Percentiles rank a stretch among this genome's conserved stretches.
Evolutionary conservation across 2,329 filamentous ascomycete species (phyloP).

Genomic region (Sclerotinia subarctica): DNA sequence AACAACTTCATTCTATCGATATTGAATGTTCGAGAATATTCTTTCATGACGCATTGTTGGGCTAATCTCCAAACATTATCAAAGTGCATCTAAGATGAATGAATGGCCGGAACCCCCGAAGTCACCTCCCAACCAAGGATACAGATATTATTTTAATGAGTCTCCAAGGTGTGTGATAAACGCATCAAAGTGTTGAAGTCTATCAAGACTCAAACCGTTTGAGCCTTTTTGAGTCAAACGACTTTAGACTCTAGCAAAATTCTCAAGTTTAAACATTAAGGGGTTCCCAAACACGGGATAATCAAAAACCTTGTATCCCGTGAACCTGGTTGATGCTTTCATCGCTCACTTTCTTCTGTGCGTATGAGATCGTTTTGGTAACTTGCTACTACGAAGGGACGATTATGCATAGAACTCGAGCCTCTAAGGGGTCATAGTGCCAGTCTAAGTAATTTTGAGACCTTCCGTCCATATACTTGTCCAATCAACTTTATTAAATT

Average conservation of each 20-base stretch:
- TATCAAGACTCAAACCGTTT: neutral
- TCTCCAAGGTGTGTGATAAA: neutral
- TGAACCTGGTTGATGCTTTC: conserved; percentile 8
- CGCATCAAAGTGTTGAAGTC: neutral
- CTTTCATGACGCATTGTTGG: neutral
- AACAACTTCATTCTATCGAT: neutral
- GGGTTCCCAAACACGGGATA: conserved; percentile 3
- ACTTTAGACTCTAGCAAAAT: neutral
- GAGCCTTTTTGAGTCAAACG: too few species aligned
- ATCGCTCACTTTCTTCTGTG: conserved; percentile 9
- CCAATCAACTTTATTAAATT: too few species aligned
- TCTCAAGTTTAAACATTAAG: neutral
- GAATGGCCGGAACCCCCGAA: neutral
- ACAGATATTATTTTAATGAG: neutral
- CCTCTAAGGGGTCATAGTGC: neutral
- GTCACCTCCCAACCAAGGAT: neutral
- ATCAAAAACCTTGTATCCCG: conserved; percentile 4
- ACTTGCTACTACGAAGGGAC: neutral
- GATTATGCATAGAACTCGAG: conserved; percentile 13
- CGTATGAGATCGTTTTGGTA: neutral
- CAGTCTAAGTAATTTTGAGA: neutral
- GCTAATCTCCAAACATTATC: conserved; percentile 5
- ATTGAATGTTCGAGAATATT: conserved; percentile 15
- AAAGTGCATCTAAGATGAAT: neutral
- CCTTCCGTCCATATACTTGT: neutral